Evolutionary conservation across 2,329 filamentous ascomycete species (phyloP), one percentile per base, ranked within the genome.

Genomic region (Boeremia exigua): DNA sequence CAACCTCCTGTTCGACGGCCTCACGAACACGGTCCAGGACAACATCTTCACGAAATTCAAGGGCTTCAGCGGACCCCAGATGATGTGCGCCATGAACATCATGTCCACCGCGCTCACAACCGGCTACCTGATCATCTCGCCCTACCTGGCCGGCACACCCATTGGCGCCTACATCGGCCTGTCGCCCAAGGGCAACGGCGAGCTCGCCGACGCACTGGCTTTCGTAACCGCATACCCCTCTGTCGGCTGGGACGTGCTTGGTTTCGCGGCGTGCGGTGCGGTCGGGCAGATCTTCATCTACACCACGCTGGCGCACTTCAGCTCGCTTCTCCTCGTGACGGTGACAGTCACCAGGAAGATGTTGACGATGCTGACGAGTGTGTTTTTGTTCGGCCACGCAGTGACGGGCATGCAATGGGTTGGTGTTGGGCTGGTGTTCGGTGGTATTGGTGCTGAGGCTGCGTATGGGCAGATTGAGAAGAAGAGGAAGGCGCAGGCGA

Each of bases 11-110:
- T 95, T 99, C 69, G 95, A 99, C 75, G 95, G 95, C 62, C 82
- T 99, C 49, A 98, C 94, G 56, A 99, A 99, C 77, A 92, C 89
- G 49, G 96, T 94, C 2, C 95, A 99, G 81, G 95, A 99, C 77
- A 88, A 96, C 76, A 92, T 99, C 75, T 97, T 98, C 75, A 77
- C 79, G 25, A 72, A 77, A 1, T 96, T 92, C 78, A 86, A 86
- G 62, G 87, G 88, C 12, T 97, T 95, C 74, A 86, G 87, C 2
- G 95, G 95, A 9, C 92, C 94, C 56, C 95, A 99, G 83, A 99
- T 99, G 95, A 99, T 99, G 95, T 96, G 93, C 74, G 93, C 94
- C 34, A 92, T 97, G 77, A 99, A 98, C 74, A 80, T 96, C 52
- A 89, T 98, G 76, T 89, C 86, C 66, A 94, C 92, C 3, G 71